These are phyloP conservation scores for Neophaeococcomyces aloes DNA, from an alignment of 2,329 filamentous ascomycete species.

Conservation along the genomic window DNA sequence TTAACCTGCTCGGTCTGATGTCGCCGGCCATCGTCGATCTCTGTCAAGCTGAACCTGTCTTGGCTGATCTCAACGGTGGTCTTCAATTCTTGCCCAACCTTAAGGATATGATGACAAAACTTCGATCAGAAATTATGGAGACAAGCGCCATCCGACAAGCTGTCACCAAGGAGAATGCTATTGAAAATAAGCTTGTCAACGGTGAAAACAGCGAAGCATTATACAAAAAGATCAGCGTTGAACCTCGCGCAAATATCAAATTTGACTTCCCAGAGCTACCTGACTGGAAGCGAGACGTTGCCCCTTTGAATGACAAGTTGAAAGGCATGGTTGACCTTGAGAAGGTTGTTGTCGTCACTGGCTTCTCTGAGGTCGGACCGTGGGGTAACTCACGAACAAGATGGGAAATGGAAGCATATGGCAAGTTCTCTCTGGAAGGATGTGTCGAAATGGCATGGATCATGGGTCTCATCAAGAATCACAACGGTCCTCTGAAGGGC, in stretches of 20 bases:
- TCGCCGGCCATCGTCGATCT: slow-evolving; percentile 86
- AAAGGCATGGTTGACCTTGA: slow-evolving; percentile 98
- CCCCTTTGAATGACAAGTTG: slow-evolving; percentile 75
- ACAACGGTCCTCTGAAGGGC: slow-evolving; percentile 92
- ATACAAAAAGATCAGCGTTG: slow-evolving; percentile 87
- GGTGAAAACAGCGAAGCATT: slow-evolving; percentile 83
- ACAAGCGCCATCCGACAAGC: slow-evolving; percentile 87
- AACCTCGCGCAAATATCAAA: slow-evolving; percentile 95
- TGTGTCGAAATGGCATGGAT: slow-evolving; percentile 99
- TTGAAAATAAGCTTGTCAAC: slow-evolving; percentile 96
- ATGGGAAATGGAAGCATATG: slow-evolving; percentile 98
- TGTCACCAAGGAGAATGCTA: slow-evolving; percentile 87
- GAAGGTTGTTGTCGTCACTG: slow-evolving; percentile 94
- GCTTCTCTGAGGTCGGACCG: slow-evolving; percentile 92
- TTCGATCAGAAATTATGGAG: slow-evolving; percentile 90
- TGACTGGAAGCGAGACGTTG: slow-evolving; percentile 82
- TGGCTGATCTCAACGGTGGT: slow-evolving; percentile 93
- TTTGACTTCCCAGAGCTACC: slow-evolving; percentile 87
- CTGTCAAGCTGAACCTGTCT: slow-evolving; percentile 90
- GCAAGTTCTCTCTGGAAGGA: slow-evolving; percentile 92
- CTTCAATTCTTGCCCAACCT: slow-evolving; percentile 95
- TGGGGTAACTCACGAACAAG: slow-evolving; percentile 98
- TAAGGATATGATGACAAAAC: slow-evolving; percentile 84
- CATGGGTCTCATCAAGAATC: slow-evolving; percentile 98
- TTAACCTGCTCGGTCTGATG: slow-evolving; percentile 95